phyloP scores from a whole-genome alignment of 208 protist species.

The Trypanosoma platydactyli region DNA sequence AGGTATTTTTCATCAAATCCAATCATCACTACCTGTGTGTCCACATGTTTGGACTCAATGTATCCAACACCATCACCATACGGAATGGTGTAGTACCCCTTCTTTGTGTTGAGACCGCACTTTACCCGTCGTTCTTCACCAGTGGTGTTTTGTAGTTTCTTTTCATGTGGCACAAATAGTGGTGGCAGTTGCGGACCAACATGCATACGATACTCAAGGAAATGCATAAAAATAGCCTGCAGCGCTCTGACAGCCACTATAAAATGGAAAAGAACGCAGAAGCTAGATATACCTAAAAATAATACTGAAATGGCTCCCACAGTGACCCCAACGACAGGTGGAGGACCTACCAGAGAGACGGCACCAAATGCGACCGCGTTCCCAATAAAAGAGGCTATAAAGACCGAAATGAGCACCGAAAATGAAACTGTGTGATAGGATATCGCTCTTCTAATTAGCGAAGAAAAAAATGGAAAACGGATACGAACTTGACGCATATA shows the following conservation, averaged over 20 bases:
- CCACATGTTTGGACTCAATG: slow-evolving; percentile 82
- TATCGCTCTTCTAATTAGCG: slow-evolving; percentile 46
- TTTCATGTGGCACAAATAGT: background rate
- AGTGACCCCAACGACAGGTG: slow-evolving; percentile 34
- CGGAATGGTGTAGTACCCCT: slow-evolving; percentile 77
- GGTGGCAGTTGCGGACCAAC: background rate
- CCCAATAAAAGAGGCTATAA: slow-evolving; percentile 50
- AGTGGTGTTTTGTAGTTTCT: background rate
- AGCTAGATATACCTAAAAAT: slow-evolving; percentile 45
- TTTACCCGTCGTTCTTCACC: background rate
- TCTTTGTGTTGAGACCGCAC: slow-evolving; percentile 44
- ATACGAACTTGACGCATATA: slow-evolving; percentile 56
- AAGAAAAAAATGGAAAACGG: slow-evolving; percentile 51
- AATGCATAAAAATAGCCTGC: slow-evolving; percentile 50
- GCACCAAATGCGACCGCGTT: slow-evolving; percentile 45
- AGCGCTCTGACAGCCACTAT: slow-evolving; percentile 43
- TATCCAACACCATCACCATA: slow-evolving; percentile 73
- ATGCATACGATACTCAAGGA: slow-evolving; percentile 55
- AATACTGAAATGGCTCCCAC: slow-evolving; percentile 48
- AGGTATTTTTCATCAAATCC: slow-evolving; percentile 72
- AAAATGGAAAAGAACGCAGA: slow-evolving; percentile 43
- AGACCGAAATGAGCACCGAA: slow-evolving; percentile 43
- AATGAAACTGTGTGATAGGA: slow-evolving; percentile 49
- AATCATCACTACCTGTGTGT: slow-evolving; percentile 89
- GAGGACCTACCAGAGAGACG: slow-evolving; percentile 49